Conservation (phyloP, 2,329 filamentous ascomycete genomes). For the Xenosphaeropsis pyriputrescens region DNA sequence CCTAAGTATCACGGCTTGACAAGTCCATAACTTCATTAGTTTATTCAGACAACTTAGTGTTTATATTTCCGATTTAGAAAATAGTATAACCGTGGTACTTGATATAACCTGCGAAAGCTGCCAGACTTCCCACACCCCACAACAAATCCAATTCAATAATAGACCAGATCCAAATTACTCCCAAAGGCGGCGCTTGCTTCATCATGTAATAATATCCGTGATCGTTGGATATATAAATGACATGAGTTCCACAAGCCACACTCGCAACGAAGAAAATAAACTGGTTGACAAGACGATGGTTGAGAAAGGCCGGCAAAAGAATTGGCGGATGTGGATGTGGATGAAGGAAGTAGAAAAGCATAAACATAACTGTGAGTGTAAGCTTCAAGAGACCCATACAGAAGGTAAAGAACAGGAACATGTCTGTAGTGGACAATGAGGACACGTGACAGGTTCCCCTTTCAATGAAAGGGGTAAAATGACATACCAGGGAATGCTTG, state of each 20-base stretch:
- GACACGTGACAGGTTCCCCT: too few species aligned
- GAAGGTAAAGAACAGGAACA: too few species aligned
- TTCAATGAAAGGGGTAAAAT: not conserved
- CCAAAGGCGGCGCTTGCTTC: conserved; percentile 81
- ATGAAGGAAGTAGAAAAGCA: conserved; percentile 18
- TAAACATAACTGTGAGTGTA: conserved; percentile 19
- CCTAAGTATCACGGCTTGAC: too few species aligned
- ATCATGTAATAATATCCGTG: conserved; percentile 76
- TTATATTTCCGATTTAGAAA: conserved; percentile 3
- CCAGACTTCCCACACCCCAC: conserved; percentile 43
- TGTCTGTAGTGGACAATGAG: too few species aligned
- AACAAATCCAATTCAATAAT: conserved; percentile 71
- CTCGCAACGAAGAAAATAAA: conserved; percentile 48
- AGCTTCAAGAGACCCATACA: too few species aligned
- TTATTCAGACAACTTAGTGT: too few species aligned
- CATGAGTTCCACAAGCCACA: conserved; percentile 54
- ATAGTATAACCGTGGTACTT: conserved; percentile 12
- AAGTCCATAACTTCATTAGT: too few species aligned
- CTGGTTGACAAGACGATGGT: conserved; percentile 26
- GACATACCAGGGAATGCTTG: conserved; percentile 37
- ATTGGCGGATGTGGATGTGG: conserved; percentile 25
- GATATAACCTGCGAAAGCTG: conserved; percentile 12
- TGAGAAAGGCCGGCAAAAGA: conserved; percentile 33
- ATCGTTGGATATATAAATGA: conserved; percentile 69
- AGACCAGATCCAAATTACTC: conserved; percentile 85